phyloP scores from a whole-genome alignment of 2,329 filamentous ascomycete species.

The Coniochaeta pulveracea region DNA sequence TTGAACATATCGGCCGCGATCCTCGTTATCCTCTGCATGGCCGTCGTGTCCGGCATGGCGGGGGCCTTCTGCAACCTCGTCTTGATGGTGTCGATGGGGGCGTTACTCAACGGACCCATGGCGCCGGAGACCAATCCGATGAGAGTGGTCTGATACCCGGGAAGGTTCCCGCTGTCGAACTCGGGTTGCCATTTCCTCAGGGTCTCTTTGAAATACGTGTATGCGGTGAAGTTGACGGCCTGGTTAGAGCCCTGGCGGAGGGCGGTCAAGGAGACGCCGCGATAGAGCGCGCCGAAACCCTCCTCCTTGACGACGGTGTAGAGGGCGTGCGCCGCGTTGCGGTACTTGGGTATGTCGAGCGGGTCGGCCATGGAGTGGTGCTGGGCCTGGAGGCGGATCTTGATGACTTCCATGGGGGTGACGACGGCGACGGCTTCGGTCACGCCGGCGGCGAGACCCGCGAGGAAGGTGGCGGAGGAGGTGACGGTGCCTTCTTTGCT shows the following conservation, averaged over 20 bases:
- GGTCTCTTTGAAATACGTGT: constrained; percentile 79
- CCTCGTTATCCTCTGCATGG: constrained; percentile 61
- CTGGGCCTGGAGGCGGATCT: constrained; percentile 96
- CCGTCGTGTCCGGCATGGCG: constrained; percentile 69
- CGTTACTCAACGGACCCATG: constrained; percentile 92
- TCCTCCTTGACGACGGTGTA: constrained; percentile 92
- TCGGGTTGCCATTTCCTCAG: constrained; percentile 65
- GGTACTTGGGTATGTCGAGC: constrained; percentile 91
- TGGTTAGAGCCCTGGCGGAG: constrained; percentile 94
- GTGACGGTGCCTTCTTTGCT: constrained; percentile 56
- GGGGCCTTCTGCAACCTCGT: constrained; percentile 87
- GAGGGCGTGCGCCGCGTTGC: constrained; percentile 71
- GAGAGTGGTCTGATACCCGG: constrained; percentile 79
- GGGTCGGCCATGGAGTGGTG: constrained; percentile 97
- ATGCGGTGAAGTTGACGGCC: constrained; percentile 97
- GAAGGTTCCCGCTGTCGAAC: constrained; percentile 53
- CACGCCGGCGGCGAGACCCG: constrained; percentile 83
- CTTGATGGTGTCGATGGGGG: constrained; percentile 98
- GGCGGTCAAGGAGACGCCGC: constrained; percentile 86
- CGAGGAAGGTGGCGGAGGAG: constrained; percentile 54
- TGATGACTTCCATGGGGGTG: constrained; percentile 98
- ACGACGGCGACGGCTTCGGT: constrained; percentile 96
- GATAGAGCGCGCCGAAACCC: constrained; percentile 76
- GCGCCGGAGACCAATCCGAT: constrained; percentile 88
- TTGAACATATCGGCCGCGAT: constrained; percentile 83